Evolutionary conservation across 129 eudicot species (phyloP).

Genomic region (Saposhnikovia divaricata): DNA sequence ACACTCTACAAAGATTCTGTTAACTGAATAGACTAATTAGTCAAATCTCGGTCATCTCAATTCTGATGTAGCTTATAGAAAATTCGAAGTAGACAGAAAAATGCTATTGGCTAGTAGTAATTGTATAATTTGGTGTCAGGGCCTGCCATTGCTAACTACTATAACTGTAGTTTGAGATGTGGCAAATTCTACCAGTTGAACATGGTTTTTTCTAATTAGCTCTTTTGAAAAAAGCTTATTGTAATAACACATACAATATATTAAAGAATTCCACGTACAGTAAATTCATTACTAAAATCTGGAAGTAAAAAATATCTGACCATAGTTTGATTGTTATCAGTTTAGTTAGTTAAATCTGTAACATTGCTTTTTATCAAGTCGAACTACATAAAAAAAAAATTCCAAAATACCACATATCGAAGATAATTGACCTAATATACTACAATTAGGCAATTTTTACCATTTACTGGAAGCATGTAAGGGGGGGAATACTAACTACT

Average conservation of each 20-base stretch:
- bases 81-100: too few species aligned
- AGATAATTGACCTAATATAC: background rate
- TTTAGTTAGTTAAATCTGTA: background rate
- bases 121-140: constrained; percentile 2
- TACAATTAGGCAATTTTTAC: too few species aligned
- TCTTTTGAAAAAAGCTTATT: too few species aligned
- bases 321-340: background rate
- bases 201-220: background rate
- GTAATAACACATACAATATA: background rate
- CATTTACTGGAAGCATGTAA: too few species aligned
- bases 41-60: constrained; percentile 6
- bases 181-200: background rate
- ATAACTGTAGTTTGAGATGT: background rate
- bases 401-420: background rate
- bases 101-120: background rate
- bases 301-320: too few species aligned
- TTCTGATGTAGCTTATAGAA: background rate
- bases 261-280: background rate
- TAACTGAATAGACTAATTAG: background rate
- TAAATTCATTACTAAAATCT: too few species aligned
- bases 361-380: background rate
- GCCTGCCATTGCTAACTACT: background rate
- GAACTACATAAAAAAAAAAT: background rate
- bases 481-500: too few species aligned
- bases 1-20: background rate